Evolutionary conservation across 208 protist species (phyloP), one percentile per base, ranked within the genome.

Genomic region (Leishmania guyanensis): DNA sequence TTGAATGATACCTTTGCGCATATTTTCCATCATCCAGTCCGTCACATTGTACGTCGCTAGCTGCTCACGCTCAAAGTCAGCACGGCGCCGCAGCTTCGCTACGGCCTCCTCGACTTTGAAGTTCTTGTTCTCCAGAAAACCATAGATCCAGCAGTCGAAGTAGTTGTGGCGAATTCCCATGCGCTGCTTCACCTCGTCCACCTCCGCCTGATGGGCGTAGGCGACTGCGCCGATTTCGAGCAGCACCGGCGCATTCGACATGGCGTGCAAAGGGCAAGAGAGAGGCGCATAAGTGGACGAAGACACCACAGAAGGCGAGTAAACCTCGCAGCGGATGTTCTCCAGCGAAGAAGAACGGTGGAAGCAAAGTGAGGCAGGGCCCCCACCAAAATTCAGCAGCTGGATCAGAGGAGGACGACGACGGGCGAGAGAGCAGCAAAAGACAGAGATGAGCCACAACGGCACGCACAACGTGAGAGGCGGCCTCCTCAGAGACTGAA

Each of bases 101-200:
- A 97, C 86, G 0, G 93, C 84, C 64, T 97, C 93, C 4, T 88
- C 75, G 20, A 97, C 77, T 48, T 95, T 86, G 69, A 93, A 97
- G 70, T 95, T 93, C 58, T 97, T 97, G 83, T 97, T 97, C 75
- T 97, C 91, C 26, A 97, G 79, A 72, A 97, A 97, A 3, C 90
- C 90, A 72, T 91, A 97, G 26, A 97, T 89, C 92, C 93, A 97
- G 82, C 90, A 92, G 75, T 95, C 92, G 48, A 95, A 95, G 76
- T 95, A 91, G 73, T 88, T 80, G 86, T 94, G 89, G 26, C 60
- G 65, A 65, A 97, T 93, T 72, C 86, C 87, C 43, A 97, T 71
- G 54, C 88, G 84, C 16, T 71, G 66, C 79, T 93, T 93, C 71
- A 97, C 86, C 76, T 92, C 88, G 29, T 95, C 91, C 22, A 97